Evolutionary conservation across 305 asterid species (phyloP), one percentile per base, ranked within the genome.

Genomic region (Fraxinus latifolia): DNA sequence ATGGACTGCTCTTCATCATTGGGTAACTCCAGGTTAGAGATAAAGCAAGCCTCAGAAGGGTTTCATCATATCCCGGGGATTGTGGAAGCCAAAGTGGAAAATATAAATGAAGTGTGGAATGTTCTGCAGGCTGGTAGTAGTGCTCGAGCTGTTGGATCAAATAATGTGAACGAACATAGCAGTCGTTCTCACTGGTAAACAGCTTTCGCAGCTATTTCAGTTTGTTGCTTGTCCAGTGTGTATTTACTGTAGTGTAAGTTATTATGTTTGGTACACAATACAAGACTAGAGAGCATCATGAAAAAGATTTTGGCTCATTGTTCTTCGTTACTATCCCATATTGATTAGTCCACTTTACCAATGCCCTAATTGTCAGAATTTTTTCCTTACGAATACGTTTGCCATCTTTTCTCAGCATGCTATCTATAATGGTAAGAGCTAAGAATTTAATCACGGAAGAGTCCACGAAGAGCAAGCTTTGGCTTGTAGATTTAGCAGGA

Each of bases 401-500:
- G 34, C 25, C 39, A 39, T 73, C 58, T 72, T 68, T 39, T 80
- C 84, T 73, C 87, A 95, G 99, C 91, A 94, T 96, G 95, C 98
- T 96, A 34, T 94, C 94, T 77, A 92, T 96, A 76, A 89, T 85
- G 93, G 99, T 96, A 80, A 93, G 86, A 84, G 91, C 97, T 71
- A 89, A 93, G 88, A 96, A 94, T 84, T 86, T 92, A 53, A 84
- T 95, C 21, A 91, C 81, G 0, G 97, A 93, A 81, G 97, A 91
- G 80, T 87, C 96, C 92, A 96, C 97, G 65, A 93, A 86, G 86
- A 96, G 99, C 94, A 96, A 96, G 90, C 97, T 96, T 76, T 96
- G 99, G 99, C 98, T 96, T 62, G 98, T 96, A 80, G 99, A 96
- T 90, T 91, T 96, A 86, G 99, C 99, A 0, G 99, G 99, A 79